These are phyloP conservation scores for Magnolia kwangsiensis DNA, from an alignment of 164 flowering plant genomes.

Conservation along the genomic window DNA sequence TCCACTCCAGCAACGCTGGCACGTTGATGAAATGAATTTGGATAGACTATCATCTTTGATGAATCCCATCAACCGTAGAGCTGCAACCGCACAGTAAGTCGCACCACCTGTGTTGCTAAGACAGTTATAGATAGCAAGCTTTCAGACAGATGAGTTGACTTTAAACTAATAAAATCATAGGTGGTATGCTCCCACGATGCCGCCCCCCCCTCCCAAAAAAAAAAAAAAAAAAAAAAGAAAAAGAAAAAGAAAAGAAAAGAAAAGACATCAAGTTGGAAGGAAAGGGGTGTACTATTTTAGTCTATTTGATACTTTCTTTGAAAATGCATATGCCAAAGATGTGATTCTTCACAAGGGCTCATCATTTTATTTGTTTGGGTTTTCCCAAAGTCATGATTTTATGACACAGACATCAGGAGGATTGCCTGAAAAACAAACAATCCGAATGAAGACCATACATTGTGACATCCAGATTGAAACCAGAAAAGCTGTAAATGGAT, in stretches of 20 bases:
- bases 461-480: neutral
- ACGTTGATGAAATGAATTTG: constrained; percentile 37
- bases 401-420: neutral
- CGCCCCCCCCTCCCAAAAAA: too few species aligned
- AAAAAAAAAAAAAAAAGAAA: neutral
- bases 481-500: neutral
- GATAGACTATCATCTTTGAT: constrained; percentile 56
- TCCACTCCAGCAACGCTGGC: constrained; percentile 73
- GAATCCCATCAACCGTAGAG: constrained; percentile 88
- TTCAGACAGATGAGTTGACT: neutral
- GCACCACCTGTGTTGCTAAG: constrained; percentile 96
- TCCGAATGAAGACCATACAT: too few species aligned
- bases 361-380: neutral
- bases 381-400: neutral
- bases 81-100: constrained; percentile 91
- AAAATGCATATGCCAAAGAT: neutral
- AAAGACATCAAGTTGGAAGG: neutral
- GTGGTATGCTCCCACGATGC: neutral
- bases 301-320: neutral
- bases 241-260: too few species aligned
- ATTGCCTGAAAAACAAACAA: too few species aligned
- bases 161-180: neutral
- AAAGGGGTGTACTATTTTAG: neutral
- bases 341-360: neutral
- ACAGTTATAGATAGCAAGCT: constrained; percentile 11